Evolutionary conservation across 371 early-diverging fungal genomes (phyloP), one percentile per base, ranked within the genome.

Genomic region (Zychaea mexicana): DNA sequence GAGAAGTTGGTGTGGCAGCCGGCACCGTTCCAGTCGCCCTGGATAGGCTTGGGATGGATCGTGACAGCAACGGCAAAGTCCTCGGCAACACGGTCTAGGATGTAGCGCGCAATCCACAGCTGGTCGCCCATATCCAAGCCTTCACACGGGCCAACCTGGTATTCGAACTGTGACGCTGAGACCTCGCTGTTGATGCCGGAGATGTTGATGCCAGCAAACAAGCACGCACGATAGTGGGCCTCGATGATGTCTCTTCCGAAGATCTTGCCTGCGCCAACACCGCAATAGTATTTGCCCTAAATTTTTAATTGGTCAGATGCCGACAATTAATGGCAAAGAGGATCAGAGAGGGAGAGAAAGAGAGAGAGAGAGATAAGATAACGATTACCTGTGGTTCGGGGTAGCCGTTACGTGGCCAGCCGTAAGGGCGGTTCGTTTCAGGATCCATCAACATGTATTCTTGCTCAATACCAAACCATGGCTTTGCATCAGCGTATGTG

Each of bases 391-490:
- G 87, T 19, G 87, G 82, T 61, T 81, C 87, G 21, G 87, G 87
- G 76, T 65, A 83, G 39, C 87, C 87, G 13, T 76, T 71, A 60
- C 70, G 77, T 55, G 87, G 87, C 87, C 87, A 87, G 52, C 87
- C 85, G 42, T 73, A 77, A 39, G 81, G 76, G 62, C 76, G 69
- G 55, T 71, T 60, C 59, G 81, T 80, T 74, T 84, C 82, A 15
- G 69, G 66, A 65, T 87, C 85, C 60, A 86, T 74, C 53, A 86
- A 59, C 63, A 84, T 81, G 57, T 86, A 86, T 60, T 85, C 85
- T 70, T 85, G 83, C 60, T 86, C 87, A 59, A 86, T 81, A 52
- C 87, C 87, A 65, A 86, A 86, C 87, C 87, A 86, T 27, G 87
- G 83, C 27, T 80, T 69, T 3, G 64, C 28, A 52, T 74, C 74